Evolutionary conservation across 2,329 filamentous ascomycete species (phyloP), one percentile per base, ranked within the genome.

Genomic region (Talaromyces sp.): DNA sequence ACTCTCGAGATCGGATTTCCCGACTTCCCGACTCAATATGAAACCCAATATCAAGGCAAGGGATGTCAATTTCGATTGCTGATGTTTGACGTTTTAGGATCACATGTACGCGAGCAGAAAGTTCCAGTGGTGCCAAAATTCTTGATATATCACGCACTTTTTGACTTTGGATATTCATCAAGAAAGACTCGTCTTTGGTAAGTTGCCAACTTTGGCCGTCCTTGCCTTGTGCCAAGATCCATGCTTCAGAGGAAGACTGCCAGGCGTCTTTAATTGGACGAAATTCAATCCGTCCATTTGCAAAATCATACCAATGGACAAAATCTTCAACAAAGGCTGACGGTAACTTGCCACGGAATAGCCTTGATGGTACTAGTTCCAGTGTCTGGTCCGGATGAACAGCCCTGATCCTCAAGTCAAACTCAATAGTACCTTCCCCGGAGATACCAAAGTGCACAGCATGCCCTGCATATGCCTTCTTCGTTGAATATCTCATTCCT

Each of bases 401-500:
- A 53, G 51, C 25, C 8, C 30, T 27, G n/a, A 53, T 53, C 27
- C 15, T 15, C 2, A 53, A 22, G 22, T 53, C 51, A 30, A 9
- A 53, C 13, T 53, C 22, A 27, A 30, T 11, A 2, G n/a, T n/a
- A 10, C 8, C 8, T 53, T 53, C 27, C 9, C 51, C n/a, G 8
- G 51, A 53, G 51, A 53, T 17, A 53, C 51, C 51, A 27, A 53
- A 53, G 51, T 53, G 51, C 51, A 53, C 51, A 53, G 51, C 13
- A 30, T 53, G 51, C 15, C 30, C 25, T 17, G 51, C 51, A 17
- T 28, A 32, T 25, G 44, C 62, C 44, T 22, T 42, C 19, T 56
- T 56, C 10, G 54, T 56, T 17, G 79, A 66, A 78, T 72, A 1
- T 83, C 51, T 53, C 51, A 53, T 53, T 17, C 78, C 9, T 84